Evolutionary conservation across 2,329 filamentous ascomycete genomes (phyloP).

Genomic region (Botrytis porri): DNA sequence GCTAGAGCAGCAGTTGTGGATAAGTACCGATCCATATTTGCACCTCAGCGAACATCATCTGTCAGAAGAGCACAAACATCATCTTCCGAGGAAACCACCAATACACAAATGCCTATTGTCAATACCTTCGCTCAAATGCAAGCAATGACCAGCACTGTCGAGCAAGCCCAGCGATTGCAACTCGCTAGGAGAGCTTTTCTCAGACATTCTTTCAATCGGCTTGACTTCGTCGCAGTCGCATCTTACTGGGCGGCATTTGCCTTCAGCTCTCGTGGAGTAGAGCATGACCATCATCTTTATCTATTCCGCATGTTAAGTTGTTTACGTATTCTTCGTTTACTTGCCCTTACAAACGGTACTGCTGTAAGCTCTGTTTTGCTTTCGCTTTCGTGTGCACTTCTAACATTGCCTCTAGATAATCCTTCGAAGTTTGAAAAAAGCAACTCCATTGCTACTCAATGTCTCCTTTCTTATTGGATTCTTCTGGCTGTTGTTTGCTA

Average conservation of each 20-base stretch:
- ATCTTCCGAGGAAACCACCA: constrained; percentile 23
- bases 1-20: constrained; percentile 70
- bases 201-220: constrained; percentile 89
- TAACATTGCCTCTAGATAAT: constrained; percentile 62
- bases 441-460: constrained; percentile 84
- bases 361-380: constrained; percentile 56
- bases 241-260: constrained; percentile 91
- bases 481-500: constrained; percentile 97
- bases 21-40: constrained; percentile 76
- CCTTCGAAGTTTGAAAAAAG: constrained; percentile 89
- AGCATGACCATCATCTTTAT: constrained; percentile 70
- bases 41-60: constrained; percentile 64
- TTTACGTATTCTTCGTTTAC: constrained; percentile 84
- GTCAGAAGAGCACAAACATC: constrained; percentile 27
- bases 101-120: constrained; percentile 30
- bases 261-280: constrained; percentile 66
- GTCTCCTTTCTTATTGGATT: constrained; percentile 93
- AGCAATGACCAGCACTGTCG: constrained; percentile 55
- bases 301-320: constrained; percentile 97
- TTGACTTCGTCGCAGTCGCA: constrained; percentile 93
- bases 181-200: constrained; percentile 89
- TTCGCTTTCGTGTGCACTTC: not conserved
- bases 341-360: constrained; percentile 90
- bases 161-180: constrained; percentile 77
- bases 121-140: constrained; percentile 54